Percentiles rank a stretch among this genome's conserved stretches.
Evolutionary conservation across 495 filamentous ascomycete species (phyloP).

Genomic region (Trypethelium eluteriae): DNA sequence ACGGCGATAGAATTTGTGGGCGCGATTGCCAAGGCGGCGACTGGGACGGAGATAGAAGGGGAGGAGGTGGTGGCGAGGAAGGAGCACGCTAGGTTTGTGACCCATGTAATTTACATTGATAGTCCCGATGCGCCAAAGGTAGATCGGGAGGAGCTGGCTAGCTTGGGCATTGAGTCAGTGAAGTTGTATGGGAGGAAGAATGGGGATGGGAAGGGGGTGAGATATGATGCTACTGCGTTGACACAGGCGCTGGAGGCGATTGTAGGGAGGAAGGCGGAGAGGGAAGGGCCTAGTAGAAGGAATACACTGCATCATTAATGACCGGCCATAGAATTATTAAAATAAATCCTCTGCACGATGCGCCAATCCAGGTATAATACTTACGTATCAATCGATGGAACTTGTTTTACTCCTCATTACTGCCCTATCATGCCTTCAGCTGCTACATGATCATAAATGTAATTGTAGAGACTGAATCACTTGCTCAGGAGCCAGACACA

Average conservation of each 20-base stretch:
- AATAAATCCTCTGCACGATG: no score
- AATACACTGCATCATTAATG: slow-evolving; percentile 51
- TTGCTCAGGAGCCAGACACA: no score
- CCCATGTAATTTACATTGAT: slow-evolving; percentile 76
- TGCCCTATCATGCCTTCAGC: no score
- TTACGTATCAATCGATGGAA: no score
- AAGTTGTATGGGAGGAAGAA: slow-evolving; percentile 65
- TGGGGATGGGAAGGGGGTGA: slow-evolving; percentile 45
- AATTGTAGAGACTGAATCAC: no score
- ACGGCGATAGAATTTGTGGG: slow-evolving; percentile 68
- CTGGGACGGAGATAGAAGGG: slow-evolving; percentile 12
- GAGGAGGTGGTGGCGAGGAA: slow-evolving; percentile 3
- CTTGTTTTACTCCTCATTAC: no score
- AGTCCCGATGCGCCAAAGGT: slow-evolving; percentile 63
- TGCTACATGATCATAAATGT: no score
- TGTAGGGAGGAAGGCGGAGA: slow-evolving; percentile 58
- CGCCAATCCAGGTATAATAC: no score
- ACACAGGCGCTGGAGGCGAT: slow-evolving; percentile 71
- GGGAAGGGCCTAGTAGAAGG: slow-evolving; percentile 51
- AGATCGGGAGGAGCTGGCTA: slow-evolving; percentile 53
- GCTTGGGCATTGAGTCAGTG: slow-evolving; percentile 67
- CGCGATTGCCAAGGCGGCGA: slow-evolving; percentile 64
- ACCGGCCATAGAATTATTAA: no score
- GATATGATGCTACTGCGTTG: slow-evolving; percentile 72
- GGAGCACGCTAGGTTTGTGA: slow-evolving; percentile 56